Base-by-base conservation (phyloP, 1,284 basidiomycete species). In the Moesziomyces parantarcticus region DNA sequence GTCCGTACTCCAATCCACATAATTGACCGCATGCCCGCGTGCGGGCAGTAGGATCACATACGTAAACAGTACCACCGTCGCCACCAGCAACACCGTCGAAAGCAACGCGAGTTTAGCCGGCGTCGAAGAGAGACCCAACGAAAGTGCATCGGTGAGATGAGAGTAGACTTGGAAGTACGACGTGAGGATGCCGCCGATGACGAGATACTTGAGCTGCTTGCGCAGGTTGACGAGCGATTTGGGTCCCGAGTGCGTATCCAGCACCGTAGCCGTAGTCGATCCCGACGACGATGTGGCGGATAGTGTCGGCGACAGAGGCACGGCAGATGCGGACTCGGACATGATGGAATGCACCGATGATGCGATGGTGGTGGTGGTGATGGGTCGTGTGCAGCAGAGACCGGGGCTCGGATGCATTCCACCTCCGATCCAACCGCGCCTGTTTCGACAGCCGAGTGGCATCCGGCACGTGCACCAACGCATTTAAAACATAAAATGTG, bases 151-250 rank as follows among this genome's bases (percentile, higher is more conserved):
- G 8, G 26, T 6, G 6, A 75, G 48, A 25, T 68, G 72, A 4
- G 47, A 29, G 18, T 40, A 40, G 2, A 77, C 73, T 25, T 77
- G 66, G 16, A 77, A 71, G 50, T 75, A 77, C 20, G 47, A 46
- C 1, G 51, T 40, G 10, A 65, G 39, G 21, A 51, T 29, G 1
- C 56, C 40, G 18, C 75, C 72, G 41, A 67, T 62, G 18, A 45
- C 43, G 34, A 75, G 52, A 46, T 70, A 75, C 50, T 77, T 77
- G 54, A 70, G 48, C 46, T 77, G 75, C 46, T 77, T 77, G 58
- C 50, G 47, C 13, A 75, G 51, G 49, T 77, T 77, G 39, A 60
- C 36, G 5, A 68, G 29, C 14, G 63, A 63, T 49, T 67, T 63
- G 11, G 63, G 55, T 22, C 66, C 63, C 4, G 63, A 50, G 18